Evolutionary conservation across 371 early-diverging fungal species (phyloP).

Genomic region (Racocetra persica): DNA sequence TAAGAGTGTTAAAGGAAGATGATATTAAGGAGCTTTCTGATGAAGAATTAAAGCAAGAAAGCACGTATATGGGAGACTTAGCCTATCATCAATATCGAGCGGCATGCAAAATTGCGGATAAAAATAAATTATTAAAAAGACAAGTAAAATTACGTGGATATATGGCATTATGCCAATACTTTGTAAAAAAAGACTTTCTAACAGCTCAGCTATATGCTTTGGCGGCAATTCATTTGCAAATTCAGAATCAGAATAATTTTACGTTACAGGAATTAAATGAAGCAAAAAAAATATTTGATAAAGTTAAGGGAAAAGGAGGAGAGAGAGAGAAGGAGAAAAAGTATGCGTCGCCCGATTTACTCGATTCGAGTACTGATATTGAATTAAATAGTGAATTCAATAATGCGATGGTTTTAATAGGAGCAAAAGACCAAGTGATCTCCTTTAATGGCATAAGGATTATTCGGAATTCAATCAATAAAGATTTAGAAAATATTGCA

Average conservation of each 20-base stretch:
- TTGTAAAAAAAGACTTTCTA: neutral
- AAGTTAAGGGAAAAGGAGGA: neutral
- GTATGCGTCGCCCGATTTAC: neutral
- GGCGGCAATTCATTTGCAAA: neutral
- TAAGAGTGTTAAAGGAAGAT: conserved; percentile 1
- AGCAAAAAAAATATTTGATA: conserved; percentile 9
- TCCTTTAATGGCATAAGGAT: neutral
- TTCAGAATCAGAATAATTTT: neutral
- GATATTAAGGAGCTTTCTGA: neutral
- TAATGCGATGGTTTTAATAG: neutral
- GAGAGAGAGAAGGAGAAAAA: neutral
- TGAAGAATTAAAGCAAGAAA: neutral
- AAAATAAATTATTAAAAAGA: neutral
- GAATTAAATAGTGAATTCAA: neutral
- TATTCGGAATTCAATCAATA: neutral
- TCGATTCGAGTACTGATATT: neutral
- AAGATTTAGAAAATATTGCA: neutral
- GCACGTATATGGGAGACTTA: neutral
- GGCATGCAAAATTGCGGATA: conserved; percentile 17
- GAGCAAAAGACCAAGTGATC: neutral
- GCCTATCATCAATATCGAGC: conserved; percentile 6
- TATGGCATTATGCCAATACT: conserved; percentile 1
- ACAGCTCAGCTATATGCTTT: conserved; percentile 1
- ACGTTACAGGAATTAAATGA: neutral
- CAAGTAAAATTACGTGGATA: neutral